phyloP scores from a whole-genome alignment of 306 rosid genomes.

The Citrullus colocynthis region DNA sequence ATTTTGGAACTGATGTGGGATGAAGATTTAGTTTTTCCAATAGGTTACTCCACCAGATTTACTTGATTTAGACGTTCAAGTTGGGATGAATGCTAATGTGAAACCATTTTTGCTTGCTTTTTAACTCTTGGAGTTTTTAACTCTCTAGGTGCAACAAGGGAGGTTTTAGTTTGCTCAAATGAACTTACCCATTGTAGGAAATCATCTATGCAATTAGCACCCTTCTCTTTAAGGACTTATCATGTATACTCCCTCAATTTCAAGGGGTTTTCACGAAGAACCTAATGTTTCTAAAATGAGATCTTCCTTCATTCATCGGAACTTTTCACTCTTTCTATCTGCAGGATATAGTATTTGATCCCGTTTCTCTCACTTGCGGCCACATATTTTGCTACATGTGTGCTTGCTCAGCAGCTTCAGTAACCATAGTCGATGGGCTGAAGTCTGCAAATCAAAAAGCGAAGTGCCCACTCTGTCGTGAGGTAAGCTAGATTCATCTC shows the following conservation, averaged over 20 bases:
- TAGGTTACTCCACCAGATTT: background rate
- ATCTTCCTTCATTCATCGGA: background rate
- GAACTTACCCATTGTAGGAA: background rate
- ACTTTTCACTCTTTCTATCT: background rate
- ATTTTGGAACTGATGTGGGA: background rate
- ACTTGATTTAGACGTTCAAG: background rate
- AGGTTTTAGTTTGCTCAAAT: background rate
- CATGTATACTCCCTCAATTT: background rate
- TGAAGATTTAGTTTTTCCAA: background rate
- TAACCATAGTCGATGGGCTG: constrained; percentile 59
- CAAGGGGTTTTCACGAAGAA: background rate
- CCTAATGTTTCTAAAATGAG: background rate
- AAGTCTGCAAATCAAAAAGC: constrained; percentile 38
- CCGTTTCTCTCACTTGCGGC: constrained; percentile 82
- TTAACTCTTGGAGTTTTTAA: background rate
- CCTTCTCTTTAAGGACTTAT: background rate
- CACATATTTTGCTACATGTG: constrained; percentile 89
- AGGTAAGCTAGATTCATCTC: background rate
- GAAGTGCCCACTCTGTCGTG: constrained; percentile 72
- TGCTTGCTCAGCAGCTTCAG: constrained; percentile 86
- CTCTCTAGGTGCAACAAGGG: background rate
- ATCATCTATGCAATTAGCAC: background rate
- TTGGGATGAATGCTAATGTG: background rate
- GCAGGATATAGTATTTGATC: constrained; percentile 93
- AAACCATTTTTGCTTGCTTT: background rate